These are phyloP conservation scores for Phytopythium kandeliae DNA, from an alignment of 352 stramenopile genomes.

Conservation along the genomic window DNA sequence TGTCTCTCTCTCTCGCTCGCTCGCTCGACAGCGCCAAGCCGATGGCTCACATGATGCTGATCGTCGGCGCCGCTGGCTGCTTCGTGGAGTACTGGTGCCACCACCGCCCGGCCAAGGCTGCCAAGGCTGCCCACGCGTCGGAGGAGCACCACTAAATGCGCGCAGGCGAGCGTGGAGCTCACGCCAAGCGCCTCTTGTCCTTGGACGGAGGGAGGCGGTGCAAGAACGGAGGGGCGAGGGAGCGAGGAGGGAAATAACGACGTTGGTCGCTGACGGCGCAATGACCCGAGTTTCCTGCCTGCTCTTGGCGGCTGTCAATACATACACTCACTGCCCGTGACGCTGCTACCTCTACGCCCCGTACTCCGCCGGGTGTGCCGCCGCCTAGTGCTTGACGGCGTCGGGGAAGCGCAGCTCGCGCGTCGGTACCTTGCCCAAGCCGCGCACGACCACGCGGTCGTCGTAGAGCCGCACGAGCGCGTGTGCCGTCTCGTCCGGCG, in stretches of 20 bases:
- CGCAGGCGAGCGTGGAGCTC: too few species aligned
- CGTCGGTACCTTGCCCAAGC: constrained; percentile 54
- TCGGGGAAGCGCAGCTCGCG: constrained; percentile 50
- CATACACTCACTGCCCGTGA: too few species aligned
- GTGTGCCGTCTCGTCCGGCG: constrained; percentile 47
- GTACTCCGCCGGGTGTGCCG: too few species aligned
- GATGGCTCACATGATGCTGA: constrained; percentile 73
- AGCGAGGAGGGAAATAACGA: background rate
- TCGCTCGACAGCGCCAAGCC: constrained; percentile 38
- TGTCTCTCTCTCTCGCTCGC: too few species aligned
- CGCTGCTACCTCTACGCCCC: too few species aligned
- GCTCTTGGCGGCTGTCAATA: background rate
- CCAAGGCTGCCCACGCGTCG: constrained; percentile 10
- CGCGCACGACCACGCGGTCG: constrained; percentile 45
- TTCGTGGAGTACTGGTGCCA: constrained; percentile 61
- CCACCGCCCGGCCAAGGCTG: constrained; percentile 24
- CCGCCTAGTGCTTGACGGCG: background rate
- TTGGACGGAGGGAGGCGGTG: too few species aligned
- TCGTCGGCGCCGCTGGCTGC: constrained; percentile 46
- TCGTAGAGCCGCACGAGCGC: constrained; percentile 51
- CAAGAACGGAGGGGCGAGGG: background rate
- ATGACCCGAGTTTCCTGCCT: constrained; percentile 2
- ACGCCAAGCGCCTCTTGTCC: too few species aligned
- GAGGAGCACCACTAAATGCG: constrained; percentile 56
- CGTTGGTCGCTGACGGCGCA: background rate